Base-by-base conservation (phyloP, 768 basidiomycete species). In the Lactarius hengduanensis region DNA sequence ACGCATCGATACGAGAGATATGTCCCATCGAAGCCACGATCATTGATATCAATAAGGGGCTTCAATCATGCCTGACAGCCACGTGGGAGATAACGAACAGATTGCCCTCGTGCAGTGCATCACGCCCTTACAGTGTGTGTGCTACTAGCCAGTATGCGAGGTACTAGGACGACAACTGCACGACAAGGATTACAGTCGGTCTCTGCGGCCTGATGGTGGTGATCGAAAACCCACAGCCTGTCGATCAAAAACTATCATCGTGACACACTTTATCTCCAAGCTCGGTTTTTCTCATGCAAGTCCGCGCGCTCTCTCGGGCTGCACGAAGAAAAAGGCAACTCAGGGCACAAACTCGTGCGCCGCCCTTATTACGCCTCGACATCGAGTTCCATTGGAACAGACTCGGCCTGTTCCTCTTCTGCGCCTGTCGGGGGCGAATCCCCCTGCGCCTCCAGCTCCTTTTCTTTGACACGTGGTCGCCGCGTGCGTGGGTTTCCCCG, bases 351-450 rank as follows among this genome's bases (percentile, higher is more conserved):
- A 34, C 32, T 10, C 6, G 3, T 34, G 10, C 30, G 15, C 15
- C 9, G 7, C 30, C 32, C 54, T 9, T 32, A 1, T 50, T 71
- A 76, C 38, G 73, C 69, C 34, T 79, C 78, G 34, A 80, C 70
- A 30, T 80, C 79, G 20, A 72, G 63, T 57, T 80, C 79, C 70
- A 78, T 70, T 9, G 78, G 78, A 8, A 80, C 76, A 59, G 74
- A 75, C 2, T 78, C 74, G 53, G 62, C 8, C 41, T 50, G 58
- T 7, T 63, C 66, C 43, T 50, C 66, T 20, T 59, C 62, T 5
- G 62, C 26, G 36, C 34, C 43, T 5, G 59, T 43, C 32, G 38
- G 74, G 73, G 16, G 69, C 34, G 59, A 60, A 16, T 62, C 60
- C 5, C 57, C 64, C 22, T 54, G 30, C 10, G 43, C 34, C 60